Evolutionary conservation across 768 basidiomycete species (phyloP).

Genomic region (Lentinula edodes): DNA sequence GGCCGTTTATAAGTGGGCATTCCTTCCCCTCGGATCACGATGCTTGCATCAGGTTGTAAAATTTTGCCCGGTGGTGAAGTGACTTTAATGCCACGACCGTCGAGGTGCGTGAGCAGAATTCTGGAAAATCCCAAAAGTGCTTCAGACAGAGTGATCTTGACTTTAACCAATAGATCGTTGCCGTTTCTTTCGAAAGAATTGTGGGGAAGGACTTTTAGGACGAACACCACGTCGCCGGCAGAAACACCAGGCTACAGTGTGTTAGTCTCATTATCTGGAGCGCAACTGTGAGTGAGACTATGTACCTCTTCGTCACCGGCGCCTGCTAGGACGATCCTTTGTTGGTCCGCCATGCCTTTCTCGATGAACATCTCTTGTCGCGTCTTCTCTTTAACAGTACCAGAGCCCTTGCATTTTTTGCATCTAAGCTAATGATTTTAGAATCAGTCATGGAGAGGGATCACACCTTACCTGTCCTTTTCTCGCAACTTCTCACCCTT

Average conservation of each 20-base stretch:
- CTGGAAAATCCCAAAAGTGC: constrained; percentile 93
- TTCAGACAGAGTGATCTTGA: constrained; percentile 88
- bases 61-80: constrained; percentile 71
- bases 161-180: constrained; percentile 71
- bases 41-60: constrained; percentile 67
- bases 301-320: constrained; percentile 87
- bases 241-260: constrained; percentile 75
- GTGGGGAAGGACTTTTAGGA: constrained; percentile 63
- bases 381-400: constrained; percentile 81
- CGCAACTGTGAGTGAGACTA: not conserved
- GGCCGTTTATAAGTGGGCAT: constrained; percentile 76
- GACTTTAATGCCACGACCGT: constrained; percentile 86
- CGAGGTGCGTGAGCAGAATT: constrained; percentile 85
- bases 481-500: constrained; percentile 69
- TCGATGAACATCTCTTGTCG: constrained; percentile 85
- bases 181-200: constrained; percentile 80
- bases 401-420: constrained; percentile 91
- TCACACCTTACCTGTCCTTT: constrained; percentile 63
- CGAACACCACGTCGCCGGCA: constrained; percentile 88
- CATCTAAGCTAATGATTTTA: constrained; percentile 46
- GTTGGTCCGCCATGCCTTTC: constrained; percentile 77
- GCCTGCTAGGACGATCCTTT: constrained; percentile 84
- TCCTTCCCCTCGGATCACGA: constrained; percentile 78
- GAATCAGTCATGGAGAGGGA: not conserved
- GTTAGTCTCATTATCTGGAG: constrained; percentile 7